Evolutionary conservation across 768 basidiomycete species (phyloP).

Genomic region (Lactifluus rugatus): DNA sequence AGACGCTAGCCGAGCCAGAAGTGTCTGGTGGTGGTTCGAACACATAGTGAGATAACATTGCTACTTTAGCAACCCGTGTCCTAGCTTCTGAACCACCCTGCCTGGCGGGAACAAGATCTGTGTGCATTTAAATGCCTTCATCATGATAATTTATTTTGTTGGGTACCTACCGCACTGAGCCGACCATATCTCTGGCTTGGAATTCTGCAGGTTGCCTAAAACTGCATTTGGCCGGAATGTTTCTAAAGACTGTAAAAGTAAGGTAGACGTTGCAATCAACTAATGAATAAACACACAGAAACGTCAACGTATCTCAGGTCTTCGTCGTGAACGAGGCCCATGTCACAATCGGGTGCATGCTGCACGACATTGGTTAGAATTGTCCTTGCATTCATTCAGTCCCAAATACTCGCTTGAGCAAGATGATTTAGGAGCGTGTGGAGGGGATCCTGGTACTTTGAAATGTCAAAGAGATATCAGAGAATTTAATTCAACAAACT

Average conservation of each 20-base stretch:
- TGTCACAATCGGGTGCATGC: background rate
- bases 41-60: background rate
- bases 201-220: background rate
- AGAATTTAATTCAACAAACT: background rate
- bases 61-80: background rate
- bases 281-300: background rate
- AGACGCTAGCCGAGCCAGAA: too few relatives aligned
- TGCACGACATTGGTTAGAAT: background rate
- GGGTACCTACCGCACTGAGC: background rate
- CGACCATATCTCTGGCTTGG: background rate
- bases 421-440: background rate
- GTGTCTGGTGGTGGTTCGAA: too few relatives aligned
- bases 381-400: background rate
- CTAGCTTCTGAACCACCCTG: background rate
- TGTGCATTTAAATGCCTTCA: background rate
- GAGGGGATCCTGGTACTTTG: background rate
- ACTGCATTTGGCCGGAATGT: background rate
- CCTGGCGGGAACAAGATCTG: background rate
- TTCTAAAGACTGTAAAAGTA: background rate
- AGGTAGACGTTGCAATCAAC: background rate
- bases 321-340: background rate
- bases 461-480: background rate
- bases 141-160: background rate
- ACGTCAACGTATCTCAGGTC: background rate
- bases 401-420: background rate